Conservation (phyloP, 805 yeast genomes). For the Myxozyma monticola region DNA sequence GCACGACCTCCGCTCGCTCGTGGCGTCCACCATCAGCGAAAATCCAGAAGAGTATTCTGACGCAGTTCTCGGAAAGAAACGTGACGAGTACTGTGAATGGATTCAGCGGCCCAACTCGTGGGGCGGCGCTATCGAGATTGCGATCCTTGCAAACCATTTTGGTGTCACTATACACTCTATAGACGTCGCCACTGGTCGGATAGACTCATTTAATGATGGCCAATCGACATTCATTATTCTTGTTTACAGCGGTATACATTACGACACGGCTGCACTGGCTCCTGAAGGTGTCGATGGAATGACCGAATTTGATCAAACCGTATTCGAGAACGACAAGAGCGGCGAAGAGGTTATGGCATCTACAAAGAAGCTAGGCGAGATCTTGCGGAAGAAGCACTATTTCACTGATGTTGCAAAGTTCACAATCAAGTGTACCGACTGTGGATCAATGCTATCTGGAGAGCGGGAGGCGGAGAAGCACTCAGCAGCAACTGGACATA, state of each 20-base stretch:
- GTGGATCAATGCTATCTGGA: constrained; percentile 55
- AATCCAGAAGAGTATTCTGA: constrained; percentile 52
- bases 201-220: constrained; percentile 56
- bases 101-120: constrained; percentile 59
- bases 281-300: constrained; percentile 34
- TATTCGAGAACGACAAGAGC: constrained; percentile 44
- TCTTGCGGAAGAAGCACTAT: constrained; percentile 54
- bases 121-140: constrained; percentile 84
- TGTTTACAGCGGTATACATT: constrained; percentile 71
- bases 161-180: constrained; percentile 56
- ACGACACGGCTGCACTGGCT: constrained; percentile 58
- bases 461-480: constrained; percentile 66
- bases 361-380: constrained; percentile 44
- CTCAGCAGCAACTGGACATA: constrained; percentile 62
- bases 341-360: constrained; percentile 43
- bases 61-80: constrained; percentile 56
- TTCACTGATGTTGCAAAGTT: constrained; percentile 66
- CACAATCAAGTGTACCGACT: constrained; percentile 56
- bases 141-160: constrained; percentile 56
- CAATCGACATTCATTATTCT: constrained; percentile 50
- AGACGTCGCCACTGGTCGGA: constrained; percentile 62
- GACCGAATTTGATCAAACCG: constrained; percentile 42
- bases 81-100: constrained; percentile 58
- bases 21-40: constrained; percentile 48
- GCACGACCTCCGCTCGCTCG: constrained; percentile 52